Evolutionary conservation across 2,329 filamentous ascomycete genomes (phyloP), one percentile per base, ranked within the genome.

Genomic region (Thielaviopsis cerberus): DNA sequence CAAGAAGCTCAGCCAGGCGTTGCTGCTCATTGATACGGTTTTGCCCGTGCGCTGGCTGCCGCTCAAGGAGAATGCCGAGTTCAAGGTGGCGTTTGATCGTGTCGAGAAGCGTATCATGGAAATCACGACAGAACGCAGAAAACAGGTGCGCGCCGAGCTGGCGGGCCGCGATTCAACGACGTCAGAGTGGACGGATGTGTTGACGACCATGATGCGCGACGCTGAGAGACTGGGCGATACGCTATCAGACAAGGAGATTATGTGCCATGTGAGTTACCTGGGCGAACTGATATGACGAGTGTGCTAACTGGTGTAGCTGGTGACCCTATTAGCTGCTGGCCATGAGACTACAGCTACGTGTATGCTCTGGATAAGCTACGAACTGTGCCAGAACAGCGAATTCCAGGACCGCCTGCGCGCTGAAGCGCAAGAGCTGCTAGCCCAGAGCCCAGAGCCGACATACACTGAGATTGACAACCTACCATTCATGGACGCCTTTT

Each of bases 261-360:
- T 62, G 57, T 26, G 53, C 57, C 13, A 62, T 60, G 62, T 54
- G 55, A 30, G 59, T 58, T 10, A 30, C 27, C 27, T 6, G 27
- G 27, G 11, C 5, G 27, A 30, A 15, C n/a, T 6, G 10, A 20
- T 41, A 45, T n/a, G 11, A 20, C 7, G 45, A 2, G 15, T 15
- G 7, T 53, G 64, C 69, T 57, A 66, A 71, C 51, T 63, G 72
- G 3, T 65, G 70, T n/a, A 74, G 63, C 61, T 72, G 24, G 67
- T 75, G 64, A 74, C 73, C 7, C 70, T 74, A 61, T 64, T 74
- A 34, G 67, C 71, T 1, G 69, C 73, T 15, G 72, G 72, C 0
- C 72, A 74, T 53, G 72, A 75, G 59, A 74, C 73, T 0, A 74
- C 71, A 1, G 71, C 72, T 1, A 66, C 67, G 0, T 64, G 70